Percentiles rank a stretch among this genome's conserved stretches.
Evolutionary conservation across 768 basidiomycete species (phyloP).

Genomic region (Hygrophorus russula): DNA sequence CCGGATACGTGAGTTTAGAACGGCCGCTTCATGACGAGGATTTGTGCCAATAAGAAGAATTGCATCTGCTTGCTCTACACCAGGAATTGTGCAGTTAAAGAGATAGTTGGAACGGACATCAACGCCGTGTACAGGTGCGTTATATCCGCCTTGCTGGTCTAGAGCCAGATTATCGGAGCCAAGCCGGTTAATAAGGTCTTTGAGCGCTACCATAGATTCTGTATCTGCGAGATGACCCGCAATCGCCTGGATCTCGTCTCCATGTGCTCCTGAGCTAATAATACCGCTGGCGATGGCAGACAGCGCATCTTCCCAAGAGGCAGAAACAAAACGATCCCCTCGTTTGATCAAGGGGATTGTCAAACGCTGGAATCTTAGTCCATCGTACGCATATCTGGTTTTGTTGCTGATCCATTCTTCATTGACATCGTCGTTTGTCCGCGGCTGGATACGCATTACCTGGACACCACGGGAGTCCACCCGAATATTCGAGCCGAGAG

Average conservation of each 20-base stretch:
- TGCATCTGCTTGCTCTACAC: conserved; percentile 82
- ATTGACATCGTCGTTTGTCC: conserved; percentile 95
- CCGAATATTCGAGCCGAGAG: conserved; percentile 92
- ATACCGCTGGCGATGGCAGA: conserved; percentile 71
- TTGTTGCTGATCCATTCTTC: conserved; percentile 99
- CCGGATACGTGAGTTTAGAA: conserved; percentile 93
- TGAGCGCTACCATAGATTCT: conserved; percentile 85
- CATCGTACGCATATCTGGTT: conserved; percentile 94
- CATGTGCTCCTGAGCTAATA: conserved; percentile 65
- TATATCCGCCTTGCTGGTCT: conserved; percentile 60
- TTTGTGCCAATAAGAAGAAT: conserved; percentile 94
- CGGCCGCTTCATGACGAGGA: conserved; percentile 93
- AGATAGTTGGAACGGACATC: conserved; percentile 95
- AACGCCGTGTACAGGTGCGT: conserved; percentile 67
- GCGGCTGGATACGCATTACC: conserved; percentile 95
- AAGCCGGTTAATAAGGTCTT: conserved; percentile 85
- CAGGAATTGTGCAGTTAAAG: conserved; percentile 89
- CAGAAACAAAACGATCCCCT: conserved; percentile 86
- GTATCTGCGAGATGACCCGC: conserved; percentile 92
- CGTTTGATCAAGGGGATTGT: conserved; percentile 85
- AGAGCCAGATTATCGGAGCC: conserved; percentile 90
- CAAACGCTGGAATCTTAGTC: conserved; percentile 88
- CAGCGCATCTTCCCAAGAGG: conserved; percentile 88
- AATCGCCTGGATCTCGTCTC: conserved; percentile 89
- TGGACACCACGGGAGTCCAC: conserved; percentile 91